Base-by-base conservation (phyloP, 768 basidiomycete species). In the Boletus vermiculosoides region DNA sequence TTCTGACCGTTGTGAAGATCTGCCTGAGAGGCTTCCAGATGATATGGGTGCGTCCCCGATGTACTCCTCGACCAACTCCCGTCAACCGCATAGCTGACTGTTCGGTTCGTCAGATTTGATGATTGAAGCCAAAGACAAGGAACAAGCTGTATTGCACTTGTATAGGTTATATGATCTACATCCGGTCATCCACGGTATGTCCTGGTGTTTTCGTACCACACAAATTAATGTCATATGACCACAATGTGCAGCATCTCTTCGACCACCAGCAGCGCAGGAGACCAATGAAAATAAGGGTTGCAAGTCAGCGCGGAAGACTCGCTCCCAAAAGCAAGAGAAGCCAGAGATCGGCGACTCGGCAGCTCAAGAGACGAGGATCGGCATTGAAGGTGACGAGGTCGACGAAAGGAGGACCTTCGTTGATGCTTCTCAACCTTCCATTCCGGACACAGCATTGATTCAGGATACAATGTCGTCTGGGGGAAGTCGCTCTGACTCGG, bases 81-180 rank as follows among this genome's bases (percentile, higher is more conserved):
- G 4, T 45, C 11, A 18, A 28, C 9, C 6, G 6, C 22, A 46
- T n/a, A 11, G 25, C 9, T 51, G 15, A 50, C 23, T n/a, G 60
- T 30, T 15, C 3, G 23, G 4, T 22, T 20, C 13, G 40, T 65
- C 79, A 66, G 92, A 95, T 74, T 66, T 95, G 61, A 94, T 95
- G 93, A 92, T 94, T 56, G 93, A 95, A 78, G 92, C 92, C 3
- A 92, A 94, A 70, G 91, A 90, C 71, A 91, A 94, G 74, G 94
- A 96, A 69, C 94, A 95, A 68, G 94, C 94, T 2, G 94, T 97
- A 6, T 80, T 97, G 55, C 85, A 95, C 59, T 66, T 96, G 45
- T 86, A 92, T 67, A 71, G 92, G 56, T 85, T 90, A 31, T 96
- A 97, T 63, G 77, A 76, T 45, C 69, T 95, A 5, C 74, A 85